Base-by-base conservation (phyloP, 257 asterid genomes). In the Fraxinus cuspidata region DNA sequence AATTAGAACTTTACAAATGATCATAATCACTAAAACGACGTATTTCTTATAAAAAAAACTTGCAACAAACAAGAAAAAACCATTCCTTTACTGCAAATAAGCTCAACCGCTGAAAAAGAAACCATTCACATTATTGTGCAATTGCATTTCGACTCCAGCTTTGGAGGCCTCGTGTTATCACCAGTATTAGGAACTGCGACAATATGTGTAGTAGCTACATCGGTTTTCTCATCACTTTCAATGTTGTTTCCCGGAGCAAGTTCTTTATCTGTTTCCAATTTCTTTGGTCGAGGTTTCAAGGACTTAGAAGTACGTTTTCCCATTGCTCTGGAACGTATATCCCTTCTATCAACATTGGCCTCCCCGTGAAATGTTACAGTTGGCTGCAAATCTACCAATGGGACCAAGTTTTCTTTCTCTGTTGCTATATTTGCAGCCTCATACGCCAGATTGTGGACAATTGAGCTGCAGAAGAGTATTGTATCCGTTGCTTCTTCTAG, bases 401-500 rank as follows among this genome's bases (percentile, higher is more conserved):
- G 84, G 34, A 27, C 21, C 0, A 86, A 74, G 80, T 70, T 78
- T 80, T 92, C 98, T 81, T 90, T 92, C 69, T 85, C 91, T 19
- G 89, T 87, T 34, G 97, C 97, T 58, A 89, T 85, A 80, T 92
- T 89, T 66, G 96, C 99, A 73, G 99, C 99, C 76, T 89, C 87
- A 49, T 88, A 91, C 49, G 94, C 98, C 44, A 96, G 84, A 67
- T 86, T 90, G 88, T 96, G 97, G 87, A 92, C 96, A 35, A 93
- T 92, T 66, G 99, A 96, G 83, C 97, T 92, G 88, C 98, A 93
- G 89, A 96, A 92, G 85, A 96, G 97, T 81, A 93, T 92, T 16
- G 97, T 84, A 56, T 96, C 97, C 1, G 99, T 93, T 81, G 97
- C 99, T 89, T 96, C 99, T 83, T 96, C 99, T 3, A 92, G 86